A percentile compares a stretch with the other conserved stretches of the same genome.
phyloP scores from a whole-genome alignment of 2,329 filamentous ascomycete species.

The Aspergillus aculeatinus region DNA sequence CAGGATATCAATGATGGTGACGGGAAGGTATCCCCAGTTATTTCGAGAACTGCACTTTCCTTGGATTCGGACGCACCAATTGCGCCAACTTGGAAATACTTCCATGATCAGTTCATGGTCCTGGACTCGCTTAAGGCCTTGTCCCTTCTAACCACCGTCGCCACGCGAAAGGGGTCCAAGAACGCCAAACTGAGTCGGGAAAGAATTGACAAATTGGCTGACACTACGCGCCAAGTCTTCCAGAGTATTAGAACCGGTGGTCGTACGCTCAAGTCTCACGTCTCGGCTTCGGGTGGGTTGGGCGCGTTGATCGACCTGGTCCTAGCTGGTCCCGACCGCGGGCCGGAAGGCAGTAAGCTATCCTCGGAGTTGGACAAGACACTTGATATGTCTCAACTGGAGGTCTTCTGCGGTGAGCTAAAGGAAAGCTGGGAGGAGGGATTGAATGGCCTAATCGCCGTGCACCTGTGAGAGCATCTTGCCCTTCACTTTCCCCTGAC shows the following conservation, averaged over 20 bases:
- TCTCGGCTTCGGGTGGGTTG: slow-evolving; percentile 44
- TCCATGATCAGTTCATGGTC: slow-evolving; percentile 39
- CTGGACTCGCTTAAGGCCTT: slow-evolving; percentile 45
- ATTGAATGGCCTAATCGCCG: slow-evolving; percentile 40
- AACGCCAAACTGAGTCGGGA: slow-evolving; percentile 35
- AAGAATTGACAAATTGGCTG: slow-evolving; percentile 30
- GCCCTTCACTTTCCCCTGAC: neutral
- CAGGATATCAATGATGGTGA: slow-evolving; percentile 23
- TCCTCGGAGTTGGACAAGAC: slow-evolving; percentile 34
- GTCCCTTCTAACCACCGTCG: slow-evolving; percentile 32
- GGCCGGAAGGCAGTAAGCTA: slow-evolving; percentile 27
- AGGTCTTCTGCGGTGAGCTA: slow-evolving; percentile 45
- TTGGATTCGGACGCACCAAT: slow-evolving; percentile 25
- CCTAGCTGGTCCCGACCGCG: slow-evolving; percentile 25
- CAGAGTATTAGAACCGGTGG: slow-evolving; percentile 38
- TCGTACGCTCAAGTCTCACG: slow-evolving; percentile 36
- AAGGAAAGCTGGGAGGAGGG: slow-evolving; percentile 51
- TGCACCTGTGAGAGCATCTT: slow-evolving; percentile 25
- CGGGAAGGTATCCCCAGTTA: slow-evolving; percentile 20
- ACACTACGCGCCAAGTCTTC: slow-evolving; percentile 27
- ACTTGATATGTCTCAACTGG: slow-evolving; percentile 40
- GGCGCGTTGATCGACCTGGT: slow-evolving; percentile 43
- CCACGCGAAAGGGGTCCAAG: slow-evolving; percentile 34
- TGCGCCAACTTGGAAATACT: slow-evolving; percentile 43
- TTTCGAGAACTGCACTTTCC: slow-evolving; percentile 27